Evolutionary conservation across 345 rosid species (phyloP).

Genomic region (Draba incana): DNA sequence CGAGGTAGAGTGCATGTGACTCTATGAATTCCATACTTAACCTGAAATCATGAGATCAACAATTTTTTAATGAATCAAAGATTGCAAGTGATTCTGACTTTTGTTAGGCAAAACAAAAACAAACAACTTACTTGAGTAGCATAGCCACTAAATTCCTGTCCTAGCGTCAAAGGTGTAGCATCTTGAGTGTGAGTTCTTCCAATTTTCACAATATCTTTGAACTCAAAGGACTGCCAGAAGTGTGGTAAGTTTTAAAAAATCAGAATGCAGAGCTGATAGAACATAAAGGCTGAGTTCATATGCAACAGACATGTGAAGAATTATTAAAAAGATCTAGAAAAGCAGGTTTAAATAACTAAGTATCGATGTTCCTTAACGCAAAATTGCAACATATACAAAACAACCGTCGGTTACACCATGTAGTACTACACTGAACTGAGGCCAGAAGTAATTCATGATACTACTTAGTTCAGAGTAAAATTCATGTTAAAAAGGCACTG

Average conservation of each 20-base stretch:
- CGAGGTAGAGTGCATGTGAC: constrained; percentile 74
- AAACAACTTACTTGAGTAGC: constrained; percentile 71
- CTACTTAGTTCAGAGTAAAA: neutral
- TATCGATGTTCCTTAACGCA: constrained; percentile 6
- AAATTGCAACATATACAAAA: constrained; percentile 26
- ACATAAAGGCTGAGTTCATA: constrained; percentile 9
- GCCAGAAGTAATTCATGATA: constrained; percentile 1
- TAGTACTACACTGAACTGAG: constrained; percentile 8
- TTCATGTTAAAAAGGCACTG: neutral
- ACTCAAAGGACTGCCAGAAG: constrained; percentile 64
- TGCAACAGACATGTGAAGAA: constrained; percentile 1
- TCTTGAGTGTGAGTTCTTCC: constrained; percentile 99
- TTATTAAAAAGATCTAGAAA: neutral
- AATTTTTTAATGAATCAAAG: neutral
- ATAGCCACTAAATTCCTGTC: constrained; percentile 99
- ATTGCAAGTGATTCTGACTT: constrained; percentile 19
- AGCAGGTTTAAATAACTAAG: neutral
- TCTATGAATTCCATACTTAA: constrained; percentile 84
- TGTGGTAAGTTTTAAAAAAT: neutral
- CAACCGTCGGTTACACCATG: neutral
- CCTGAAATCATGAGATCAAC: constrained; percentile 48
- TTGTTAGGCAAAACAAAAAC: neutral
- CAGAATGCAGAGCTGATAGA: constrained; percentile 12
- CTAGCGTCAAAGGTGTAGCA: constrained; percentile 96
- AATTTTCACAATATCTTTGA: constrained; percentile 88